Base-by-base conservation (phyloP, 2,329 filamentous ascomycete species). In the Aspergillus fischeri region DNA sequence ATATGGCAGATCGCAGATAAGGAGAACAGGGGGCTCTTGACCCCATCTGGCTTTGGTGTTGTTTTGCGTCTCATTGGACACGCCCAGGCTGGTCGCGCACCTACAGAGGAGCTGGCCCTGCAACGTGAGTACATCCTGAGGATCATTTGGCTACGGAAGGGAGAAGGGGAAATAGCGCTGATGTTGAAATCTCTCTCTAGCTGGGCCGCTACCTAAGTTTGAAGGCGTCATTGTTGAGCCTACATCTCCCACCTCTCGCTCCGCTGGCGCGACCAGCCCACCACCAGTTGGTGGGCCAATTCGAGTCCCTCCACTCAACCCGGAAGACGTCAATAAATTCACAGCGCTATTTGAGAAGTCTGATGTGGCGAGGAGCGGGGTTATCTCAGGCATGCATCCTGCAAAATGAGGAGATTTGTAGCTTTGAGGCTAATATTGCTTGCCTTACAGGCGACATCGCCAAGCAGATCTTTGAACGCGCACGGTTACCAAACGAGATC, bases 1-100 rank as follows among this genome's bases (percentile, higher is more conserved):
- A 97, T 99, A 82, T 99, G 94, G 94, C 93, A 97, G 78, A 94
- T 99, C 73, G 93, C 94, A 65, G 94, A 99, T 78, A 92, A 86
- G 64, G 93, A 97, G 79, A 99, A 99, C 79, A 86, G 92, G 63
- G 94, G 94, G 53, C 89, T 97, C 65, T 81, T 99, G 65, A 97
- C 92, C 35, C 92, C 92, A 21, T 86, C 92, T 45, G 94, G 93
- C 72, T 99, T 99, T 77, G 91, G 92, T 60, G 85, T 96, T 72
- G 94, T 96, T 57, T 78, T 99, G 71, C 86, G 94, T 69, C 86
- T 99, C 72, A 97, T 99, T 72, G 94, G 92, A 59, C 94, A 97
- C 78, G 92, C 92, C 63, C 94, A 99, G 78, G 90, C 89, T 63
- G 90, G 91, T 68, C 86, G 89, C 73, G 86, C 91, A 68, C 92